Conservation (phyloP, 495 filamentous ascomycete genomes). For the Aspergillus bridgeri region DNA sequence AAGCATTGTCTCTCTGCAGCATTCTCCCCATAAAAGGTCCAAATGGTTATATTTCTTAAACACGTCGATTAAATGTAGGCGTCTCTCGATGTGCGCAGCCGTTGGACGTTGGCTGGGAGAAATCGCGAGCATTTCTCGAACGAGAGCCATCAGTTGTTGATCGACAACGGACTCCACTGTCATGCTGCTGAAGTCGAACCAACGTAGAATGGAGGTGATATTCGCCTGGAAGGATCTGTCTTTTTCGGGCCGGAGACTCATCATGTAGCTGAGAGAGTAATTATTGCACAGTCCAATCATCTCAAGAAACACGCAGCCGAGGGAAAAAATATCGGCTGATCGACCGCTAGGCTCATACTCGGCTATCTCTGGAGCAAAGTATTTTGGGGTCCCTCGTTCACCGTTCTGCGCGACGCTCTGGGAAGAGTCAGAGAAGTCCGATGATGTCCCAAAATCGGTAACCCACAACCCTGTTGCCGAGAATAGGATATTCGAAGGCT, state of each 20-base stretch:
- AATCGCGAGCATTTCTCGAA: neutral
- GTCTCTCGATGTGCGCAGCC: neutral
- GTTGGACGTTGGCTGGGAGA: neutral
- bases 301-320: neutral
- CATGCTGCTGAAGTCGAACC: neutral
- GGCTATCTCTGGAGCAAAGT: neutral
- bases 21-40: neutral
- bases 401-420: neutral
- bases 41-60: neutral
- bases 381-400: neutral
- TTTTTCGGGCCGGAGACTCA: neutral
- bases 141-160: neutral
- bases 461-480: neutral
- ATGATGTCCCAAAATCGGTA: neutral
- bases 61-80: neutral
- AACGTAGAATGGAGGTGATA: neutral
- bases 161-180: neutral
- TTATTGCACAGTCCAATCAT: neutral
- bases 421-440: neutral
- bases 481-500: neutral
- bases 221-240: neutral
- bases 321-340: neutral
- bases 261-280: neutral
- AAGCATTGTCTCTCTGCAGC: neutral
- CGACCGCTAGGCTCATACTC: neutral